These are phyloP conservation scores for Penicillium italicum DNA, from an alignment of 2,329 filamentous ascomycete genomes.

Conservation along the genomic window DNA sequence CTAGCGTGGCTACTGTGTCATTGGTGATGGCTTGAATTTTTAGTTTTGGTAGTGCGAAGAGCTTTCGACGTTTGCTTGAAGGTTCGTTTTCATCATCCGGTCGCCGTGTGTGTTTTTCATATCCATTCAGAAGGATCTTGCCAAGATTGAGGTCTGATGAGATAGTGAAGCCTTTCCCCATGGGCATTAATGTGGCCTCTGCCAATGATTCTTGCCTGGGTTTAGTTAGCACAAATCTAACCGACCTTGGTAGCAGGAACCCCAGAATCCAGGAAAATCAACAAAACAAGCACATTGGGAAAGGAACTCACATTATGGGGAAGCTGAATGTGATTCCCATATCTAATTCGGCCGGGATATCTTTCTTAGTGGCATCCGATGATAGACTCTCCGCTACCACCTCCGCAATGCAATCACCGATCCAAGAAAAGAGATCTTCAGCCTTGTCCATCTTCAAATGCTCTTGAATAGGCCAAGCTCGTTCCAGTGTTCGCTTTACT, in stretches of 20 bases:
- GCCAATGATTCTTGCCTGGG: conserved; percentile 51
- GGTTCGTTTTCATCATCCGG: conserved; percentile 39
- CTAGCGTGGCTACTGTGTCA: conserved; percentile 74
- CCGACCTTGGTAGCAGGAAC: neutral
- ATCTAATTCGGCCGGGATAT: conserved; percentile 44
- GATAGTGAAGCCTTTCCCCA: conserved; percentile 58
- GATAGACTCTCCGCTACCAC: conserved; percentile 58
- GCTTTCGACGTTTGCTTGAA: conserved; percentile 44
- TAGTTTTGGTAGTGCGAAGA: conserved; percentile 59
- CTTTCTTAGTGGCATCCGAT: conserved; percentile 38
- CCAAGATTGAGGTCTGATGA: conserved; percentile 54
- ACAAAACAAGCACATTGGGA: neutral
- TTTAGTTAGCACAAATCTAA: conserved; percentile 12
- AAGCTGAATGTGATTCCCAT: conserved; percentile 52
- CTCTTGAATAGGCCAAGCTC: conserved; percentile 53
- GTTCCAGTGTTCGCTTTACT: conserved; percentile 47
- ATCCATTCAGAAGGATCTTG: conserved; percentile 53
- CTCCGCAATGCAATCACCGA: conserved; percentile 70
- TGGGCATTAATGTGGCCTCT: conserved; percentile 55
- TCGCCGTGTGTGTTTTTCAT: conserved; percentile 50
- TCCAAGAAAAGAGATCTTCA: conserved; percentile 75
- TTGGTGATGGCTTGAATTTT: conserved; percentile 74
- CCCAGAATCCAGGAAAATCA: neutral
- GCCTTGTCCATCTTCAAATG: conserved; percentile 63
- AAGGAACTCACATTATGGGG: conserved; percentile 45